A percentile compares a stretch with the other conserved stretches of the same genome.
Evolutionary conservation across 371 early-diverging fungal genomes (phyloP).

Genomic region (Mucor sp.): DNA sequence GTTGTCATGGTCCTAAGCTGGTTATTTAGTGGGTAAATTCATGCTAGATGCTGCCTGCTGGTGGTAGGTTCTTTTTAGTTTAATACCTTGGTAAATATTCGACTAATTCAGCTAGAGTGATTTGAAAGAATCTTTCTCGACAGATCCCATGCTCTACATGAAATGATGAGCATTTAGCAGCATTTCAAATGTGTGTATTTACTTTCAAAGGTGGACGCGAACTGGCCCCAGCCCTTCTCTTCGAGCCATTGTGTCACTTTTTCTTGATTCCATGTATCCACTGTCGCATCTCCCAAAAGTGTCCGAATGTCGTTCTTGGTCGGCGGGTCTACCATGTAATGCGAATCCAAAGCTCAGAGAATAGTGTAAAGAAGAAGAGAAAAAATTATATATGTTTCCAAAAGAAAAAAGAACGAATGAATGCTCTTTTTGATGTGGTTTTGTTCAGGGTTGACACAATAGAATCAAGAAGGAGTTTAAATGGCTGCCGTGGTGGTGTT

Average conservation of each 20-base stretch:
- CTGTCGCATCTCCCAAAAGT: conserved; percentile 6
- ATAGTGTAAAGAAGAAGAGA: not conserved
- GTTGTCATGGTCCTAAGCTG: conserved; percentile 36
- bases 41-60: not conserved
- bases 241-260: conserved; percentile 45
- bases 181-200: conserved; percentile 10
- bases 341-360: not conserved
- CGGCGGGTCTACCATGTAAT: conserved; percentile 1
- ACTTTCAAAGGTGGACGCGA: conserved; percentile 47
- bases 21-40: not conserved
- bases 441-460: not conserved
- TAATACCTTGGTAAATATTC: conserved; percentile 38
- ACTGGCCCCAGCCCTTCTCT: conserved; percentile 47
- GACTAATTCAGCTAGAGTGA: conserved; percentile 44
- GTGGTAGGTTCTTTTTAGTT: not conserved
- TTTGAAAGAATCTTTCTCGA: conserved; percentile 40
- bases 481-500: not conserved
- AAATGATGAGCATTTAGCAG: not conserved
- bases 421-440: not conserved
- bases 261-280: conserved; percentile 38
- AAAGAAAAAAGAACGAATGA: not conserved
- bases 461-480: not conserved
- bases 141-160: conserved; percentile 39
- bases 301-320: not conserved
- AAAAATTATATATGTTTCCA: not conserved